Evolutionary conservation across 2,329 filamentous ascomycete genomes (phyloP), one percentile per base, ranked within the genome.

Genomic region (Nigrospora osmanthi): DNA sequence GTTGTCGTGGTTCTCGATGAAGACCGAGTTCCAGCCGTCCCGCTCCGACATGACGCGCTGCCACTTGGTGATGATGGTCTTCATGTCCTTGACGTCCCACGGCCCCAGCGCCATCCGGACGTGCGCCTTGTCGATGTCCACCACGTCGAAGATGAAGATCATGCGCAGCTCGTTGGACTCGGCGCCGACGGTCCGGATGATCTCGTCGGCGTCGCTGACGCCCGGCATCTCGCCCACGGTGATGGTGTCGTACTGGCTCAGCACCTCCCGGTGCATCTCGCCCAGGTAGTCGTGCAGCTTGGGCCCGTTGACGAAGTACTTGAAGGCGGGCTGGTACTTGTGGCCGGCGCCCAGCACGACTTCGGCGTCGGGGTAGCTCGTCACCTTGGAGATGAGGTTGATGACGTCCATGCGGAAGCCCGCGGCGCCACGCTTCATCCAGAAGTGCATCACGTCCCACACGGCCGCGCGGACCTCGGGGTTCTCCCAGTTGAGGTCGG

Each of bases 401-500:
- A 87, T 83, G 0, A 83, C 82, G 55, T 88, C 84, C 63, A 87
- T 76, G n/a, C 84, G 75, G 68, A 87, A 88, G 4, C 84, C 84
- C 39, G 84, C 78, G 0, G 86, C 81, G 3, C 86, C 87, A 31
- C 78, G 76, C 40, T 86, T 69, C 1, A 93, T 75, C 88, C 88
- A 93, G 60, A 90, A 93, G 30, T 77, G 75, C 76, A 90, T 85
- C 6, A 84, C 74, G 14, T 83, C 72, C 59, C 89, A 85, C 7
- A 90, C 80, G 2, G 85, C 87, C 38, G 77, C 67, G 14, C 86
- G 76, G 0, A 85, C 78, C 11, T 76, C 78, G 0, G 72, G 71
- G 46, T 83, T 85, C 57, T 90, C 85, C 86, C 87, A 93, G 64
- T 93, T 93, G n/a, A 93, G 71, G 54, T 93, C 88, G 0, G 88